Evolutionary conservation across 768 basidiomycete genomes (phyloP).

Genomic region (Tulasnella sp.): DNA sequence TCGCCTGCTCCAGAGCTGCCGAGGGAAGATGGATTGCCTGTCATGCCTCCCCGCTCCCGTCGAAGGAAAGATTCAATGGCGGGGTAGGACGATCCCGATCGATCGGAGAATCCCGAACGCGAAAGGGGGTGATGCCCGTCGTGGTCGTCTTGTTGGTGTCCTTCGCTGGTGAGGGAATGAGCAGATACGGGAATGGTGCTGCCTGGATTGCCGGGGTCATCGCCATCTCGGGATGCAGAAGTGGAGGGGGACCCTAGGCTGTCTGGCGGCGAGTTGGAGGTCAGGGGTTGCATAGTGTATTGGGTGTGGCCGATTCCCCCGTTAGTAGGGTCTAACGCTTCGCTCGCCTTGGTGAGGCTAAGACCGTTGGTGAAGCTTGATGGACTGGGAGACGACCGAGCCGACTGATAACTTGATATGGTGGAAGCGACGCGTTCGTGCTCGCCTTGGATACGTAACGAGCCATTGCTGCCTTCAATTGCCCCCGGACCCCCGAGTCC

Average conservation of each 20-base stretch:
- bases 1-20: not conserved
- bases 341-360: not conserved
- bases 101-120: slow-evolving; percentile 12
- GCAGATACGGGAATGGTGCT: not conserved
- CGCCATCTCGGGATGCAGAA: not conserved
- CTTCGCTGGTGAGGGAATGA: not conserved
- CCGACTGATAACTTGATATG: slow-evolving; percentile 5
- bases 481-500: not conserved
- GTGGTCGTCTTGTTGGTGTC: not conserved
- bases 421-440: slow-evolving; percentile 1
- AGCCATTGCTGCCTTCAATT: not conserved
- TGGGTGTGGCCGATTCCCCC: not conserved
- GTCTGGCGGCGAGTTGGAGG: not conserved
- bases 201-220: not conserved
- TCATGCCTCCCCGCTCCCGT: not conserved
- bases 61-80: slow-evolving; percentile 1
- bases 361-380: not conserved
- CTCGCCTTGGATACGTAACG: not conserved
- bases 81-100: not conserved
- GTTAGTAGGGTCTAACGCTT: not conserved
- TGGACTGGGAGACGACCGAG: slow-evolving; percentile 7
- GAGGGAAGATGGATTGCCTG: not conserved
- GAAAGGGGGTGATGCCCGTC: slow-evolving; percentile 6
- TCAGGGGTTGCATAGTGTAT: not conserved
- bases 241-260: not conserved